phyloP scores from a whole-genome alignment of 2,329 filamentous ascomycete genomes.

The Colletotrichum trifolii region DNA sequence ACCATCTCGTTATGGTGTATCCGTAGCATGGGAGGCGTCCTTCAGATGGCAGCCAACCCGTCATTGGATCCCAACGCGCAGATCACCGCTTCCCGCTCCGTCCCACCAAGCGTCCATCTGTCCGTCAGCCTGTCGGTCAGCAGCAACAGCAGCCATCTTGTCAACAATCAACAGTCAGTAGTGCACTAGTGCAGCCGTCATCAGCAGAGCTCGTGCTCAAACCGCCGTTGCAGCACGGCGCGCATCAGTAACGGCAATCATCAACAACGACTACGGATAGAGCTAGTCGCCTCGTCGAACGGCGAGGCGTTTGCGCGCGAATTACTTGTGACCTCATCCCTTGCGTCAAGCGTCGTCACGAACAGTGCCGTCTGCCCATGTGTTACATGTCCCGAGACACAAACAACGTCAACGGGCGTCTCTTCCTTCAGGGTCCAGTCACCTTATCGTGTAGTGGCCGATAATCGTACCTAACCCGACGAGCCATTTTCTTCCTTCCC shows the following conservation, averaged over 20 bases:
- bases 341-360: conserved; percentile 29
- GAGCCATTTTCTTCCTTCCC: neutral
- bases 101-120: neutral
- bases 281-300: neutral
- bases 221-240: conserved; percentile 14
- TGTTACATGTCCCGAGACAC: conserved; percentile 26
- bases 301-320: conserved; percentile 12
- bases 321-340: conserved; percentile 26
- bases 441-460: neutral
- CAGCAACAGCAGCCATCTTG: neutral
- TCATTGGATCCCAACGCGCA: conserved; percentile 21
- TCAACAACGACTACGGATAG: neutral
- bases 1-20: conserved; percentile 1
- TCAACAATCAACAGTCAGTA: neutral
- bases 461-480: neutral
- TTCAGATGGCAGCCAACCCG: conserved; percentile 22
- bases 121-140: conserved; percentile 9
- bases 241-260: conserved; percentile 7
- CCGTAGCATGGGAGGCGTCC: neutral
- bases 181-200: neutral
- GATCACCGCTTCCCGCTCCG: conserved; percentile 16
- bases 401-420: conserved; percentile 15
- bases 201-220: conserved; percentile 16
- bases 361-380: conserved; percentile 11
- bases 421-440: conserved; percentile 21